Conservation (phyloP, 106 monocot genomes). For the Ottelia alismoides region DNA sequence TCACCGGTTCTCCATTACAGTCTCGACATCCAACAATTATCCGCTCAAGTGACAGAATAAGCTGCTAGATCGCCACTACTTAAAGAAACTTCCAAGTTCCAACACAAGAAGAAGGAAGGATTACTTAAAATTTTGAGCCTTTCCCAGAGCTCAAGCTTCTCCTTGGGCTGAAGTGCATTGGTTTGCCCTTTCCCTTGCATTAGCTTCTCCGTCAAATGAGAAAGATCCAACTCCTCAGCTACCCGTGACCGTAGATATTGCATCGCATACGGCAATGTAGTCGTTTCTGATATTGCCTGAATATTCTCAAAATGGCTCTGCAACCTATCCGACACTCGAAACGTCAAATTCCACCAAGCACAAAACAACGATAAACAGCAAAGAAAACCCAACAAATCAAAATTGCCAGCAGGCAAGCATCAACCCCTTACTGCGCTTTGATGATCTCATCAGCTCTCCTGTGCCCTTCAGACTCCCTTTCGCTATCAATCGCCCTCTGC, state of each 20-base stretch:
- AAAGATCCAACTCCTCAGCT: conserved; percentile 49
- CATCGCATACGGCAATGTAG: conserved; percentile 66
- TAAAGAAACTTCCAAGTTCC: no score
- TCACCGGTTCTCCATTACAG: no score
- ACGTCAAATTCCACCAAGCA: no score
- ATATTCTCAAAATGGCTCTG: conserved; percentile 65
- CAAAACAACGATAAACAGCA: no score
- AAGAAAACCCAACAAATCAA: background rate
- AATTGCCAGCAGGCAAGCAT: background rate
- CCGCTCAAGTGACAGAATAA: no score
- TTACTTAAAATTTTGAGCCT: conserved; percentile 71
- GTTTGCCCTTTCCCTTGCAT: conserved; percentile 53
- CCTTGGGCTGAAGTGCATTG: conserved; percentile 20
- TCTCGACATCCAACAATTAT: no score
- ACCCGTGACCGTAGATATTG: conserved; percentile 32
- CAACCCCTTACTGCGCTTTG: conserved; percentile 31
- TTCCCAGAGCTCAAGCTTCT: conserved; percentile 72
- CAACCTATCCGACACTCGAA: no score
- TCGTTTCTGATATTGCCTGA: conserved; percentile 58
- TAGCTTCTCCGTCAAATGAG: conserved; percentile 58
- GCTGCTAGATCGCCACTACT: no score
- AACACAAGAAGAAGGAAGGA: no score
- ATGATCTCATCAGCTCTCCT: conserved; percentile 31
- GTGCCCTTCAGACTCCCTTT: no score
- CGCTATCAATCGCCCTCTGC: no score